A percentile compares a stretch with the other conserved stretches of the same genome.
Evolutionary conservation across 176 grass and related monocot species (phyloP).

Genomic region (Elymus sibiricus): DNA sequence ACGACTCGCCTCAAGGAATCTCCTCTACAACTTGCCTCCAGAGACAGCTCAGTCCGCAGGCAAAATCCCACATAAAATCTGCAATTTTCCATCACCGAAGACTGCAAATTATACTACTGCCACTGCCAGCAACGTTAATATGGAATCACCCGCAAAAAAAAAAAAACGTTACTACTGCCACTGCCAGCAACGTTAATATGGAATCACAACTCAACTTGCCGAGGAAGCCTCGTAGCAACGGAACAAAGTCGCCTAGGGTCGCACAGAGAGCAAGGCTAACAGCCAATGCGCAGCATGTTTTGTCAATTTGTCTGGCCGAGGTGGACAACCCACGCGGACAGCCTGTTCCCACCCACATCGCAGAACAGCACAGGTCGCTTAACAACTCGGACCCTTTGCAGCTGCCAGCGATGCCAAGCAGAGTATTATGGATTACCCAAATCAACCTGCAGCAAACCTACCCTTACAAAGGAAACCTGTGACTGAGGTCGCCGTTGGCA

Average conservation of each 20-base stretch:
- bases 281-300: conserved; percentile 6
- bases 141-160: no score
- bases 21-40: no score
- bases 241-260: background rate
- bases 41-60: no score
- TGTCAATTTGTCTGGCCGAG: conserved; percentile 28
- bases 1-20: no score
- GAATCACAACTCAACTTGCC: no score
- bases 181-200: no score
- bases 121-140: no score
- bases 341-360: conserved; percentile 28
- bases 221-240: no score
- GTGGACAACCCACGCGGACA: conserved; percentile 32
- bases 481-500: background rate
- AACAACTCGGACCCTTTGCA: conserved; percentile 18
- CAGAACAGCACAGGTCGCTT: conserved; percentile 14
- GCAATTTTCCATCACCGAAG: no score
- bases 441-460: conserved; percentile 23
- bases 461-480: background rate
- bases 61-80: no score
- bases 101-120: no score
- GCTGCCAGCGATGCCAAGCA: background rate
- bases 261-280: background rate
- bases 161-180: no score
- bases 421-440: background rate